These are phyloP conservation scores for Ceratocystis lukuohia DNA, from an alignment of 2,329 filamentous ascomycete genomes.

Conservation along the genomic window DNA sequence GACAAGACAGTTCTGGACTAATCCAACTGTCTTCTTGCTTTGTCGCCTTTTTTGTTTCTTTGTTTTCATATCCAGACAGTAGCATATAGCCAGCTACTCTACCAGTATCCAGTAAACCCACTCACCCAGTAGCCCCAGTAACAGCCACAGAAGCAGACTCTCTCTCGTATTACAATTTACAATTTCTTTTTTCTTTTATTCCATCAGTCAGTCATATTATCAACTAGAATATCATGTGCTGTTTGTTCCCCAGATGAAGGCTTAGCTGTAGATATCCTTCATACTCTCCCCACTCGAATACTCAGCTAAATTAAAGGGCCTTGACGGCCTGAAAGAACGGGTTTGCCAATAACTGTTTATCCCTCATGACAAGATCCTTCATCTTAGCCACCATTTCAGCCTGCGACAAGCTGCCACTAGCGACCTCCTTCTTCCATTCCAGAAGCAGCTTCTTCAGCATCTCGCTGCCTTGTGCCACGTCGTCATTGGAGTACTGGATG, in stretches of 20 bases:
- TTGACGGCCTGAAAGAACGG: slow-evolving; percentile 58
- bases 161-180: neutral
- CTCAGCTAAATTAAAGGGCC: slow-evolving; percentile 31
- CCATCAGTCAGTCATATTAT: neutral
- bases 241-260: neutral
- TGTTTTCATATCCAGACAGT: slow-evolving; percentile 6
- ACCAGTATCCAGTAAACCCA: slow-evolving; percentile 9
- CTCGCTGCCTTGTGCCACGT: slow-evolving; percentile 77
- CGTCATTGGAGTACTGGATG: slow-evolving; percentile 58
- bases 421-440: slow-evolving; percentile 69
- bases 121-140: slow-evolving; percentile 1
- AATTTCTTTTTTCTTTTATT: neutral
- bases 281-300: neutral
- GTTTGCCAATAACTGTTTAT: slow-evolving; percentile 50
- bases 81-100: slow-evolving; percentile 3
- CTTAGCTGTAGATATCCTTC: neutral
- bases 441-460: slow-evolving; percentile 72
- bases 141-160: slow-evolving; percentile 12
- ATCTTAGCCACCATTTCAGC: slow-evolving; percentile 68
- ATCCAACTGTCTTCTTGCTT: neutral
- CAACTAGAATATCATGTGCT: slow-evolving; percentile 10
- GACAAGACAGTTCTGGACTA: neutral
- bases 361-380: slow-evolving; percentile 62
- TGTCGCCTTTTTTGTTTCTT: neutral
- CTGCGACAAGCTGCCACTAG: slow-evolving; percentile 44